These are phyloP conservation scores for Meyerozyma athensensis DNA, from an alignment of 1,139 yeast species.

Conservation along the genomic window DNA sequence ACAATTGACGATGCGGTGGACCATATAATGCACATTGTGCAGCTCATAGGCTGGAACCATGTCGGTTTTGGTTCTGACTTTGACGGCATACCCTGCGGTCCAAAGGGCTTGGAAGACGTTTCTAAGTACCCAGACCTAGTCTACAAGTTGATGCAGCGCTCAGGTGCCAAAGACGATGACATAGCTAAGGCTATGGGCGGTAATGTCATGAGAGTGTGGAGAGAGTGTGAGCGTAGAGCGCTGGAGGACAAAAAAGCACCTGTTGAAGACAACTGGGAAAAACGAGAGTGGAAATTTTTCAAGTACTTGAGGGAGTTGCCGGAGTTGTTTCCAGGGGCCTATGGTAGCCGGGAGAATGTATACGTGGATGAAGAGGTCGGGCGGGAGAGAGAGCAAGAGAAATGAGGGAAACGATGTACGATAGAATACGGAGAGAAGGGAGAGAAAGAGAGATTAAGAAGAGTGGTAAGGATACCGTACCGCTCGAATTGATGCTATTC, in stretches of 20 bases:
- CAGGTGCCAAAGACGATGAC: conserved; percentile 37
- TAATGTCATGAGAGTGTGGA: conserved; percentile 48
- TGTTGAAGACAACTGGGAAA: conserved; percentile 39
- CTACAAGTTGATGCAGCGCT: conserved; percentile 31
- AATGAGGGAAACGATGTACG: too few species aligned
- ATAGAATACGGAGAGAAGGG: too few species aligned
- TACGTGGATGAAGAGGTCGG: too few species aligned
- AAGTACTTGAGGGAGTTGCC: conserved; percentile 28
- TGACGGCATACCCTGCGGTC: conserved; percentile 48
- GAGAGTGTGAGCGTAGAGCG: conserved; percentile 35
- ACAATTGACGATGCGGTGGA: conserved; percentile 47
- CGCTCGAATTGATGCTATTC: too few species aligned
- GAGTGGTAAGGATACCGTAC: too few species aligned
- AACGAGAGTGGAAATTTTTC: conserved; percentile 36
- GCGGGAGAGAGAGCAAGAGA: too few species aligned
- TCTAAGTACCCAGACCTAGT: conserved; percentile 50
- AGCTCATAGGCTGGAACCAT: conserved; percentile 49
- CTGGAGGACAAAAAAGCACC: conserved; percentile 16
- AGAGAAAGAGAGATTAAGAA: too few species aligned
- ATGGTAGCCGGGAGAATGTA: conserved; percentile 3
- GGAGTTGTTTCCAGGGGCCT: conserved; percentile 35
- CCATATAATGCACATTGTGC: conserved; percentile 39
- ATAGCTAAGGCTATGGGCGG: conserved; percentile 43
- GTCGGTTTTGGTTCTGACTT: conserved; percentile 54
- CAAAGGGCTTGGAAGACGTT: conserved; percentile 48